Evolutionary conservation across 2,329 filamentous ascomycete species (phyloP).

Genomic region (Calonectria henricotiae): DNA sequence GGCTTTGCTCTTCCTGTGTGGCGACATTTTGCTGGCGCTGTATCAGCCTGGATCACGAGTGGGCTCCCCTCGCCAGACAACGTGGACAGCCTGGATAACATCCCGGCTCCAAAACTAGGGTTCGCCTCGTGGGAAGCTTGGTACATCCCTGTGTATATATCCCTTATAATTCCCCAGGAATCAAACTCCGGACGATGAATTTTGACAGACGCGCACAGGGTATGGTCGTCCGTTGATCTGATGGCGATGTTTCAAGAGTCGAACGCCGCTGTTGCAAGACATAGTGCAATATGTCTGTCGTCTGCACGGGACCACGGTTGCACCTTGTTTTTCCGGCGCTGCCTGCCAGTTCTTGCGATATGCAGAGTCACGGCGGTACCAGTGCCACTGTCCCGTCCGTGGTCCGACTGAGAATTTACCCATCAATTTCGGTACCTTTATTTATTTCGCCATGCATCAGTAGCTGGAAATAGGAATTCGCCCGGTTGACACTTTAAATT

Average conservation of each 20-base stretch:
- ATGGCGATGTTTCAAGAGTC: slow-evolving; percentile 16
- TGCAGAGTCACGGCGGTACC: background rate
- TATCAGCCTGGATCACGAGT: slow-evolving; percentile 16
- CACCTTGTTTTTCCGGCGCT: background rate
- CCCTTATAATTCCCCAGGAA: slow-evolving; percentile 14
- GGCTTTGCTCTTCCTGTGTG: background rate
- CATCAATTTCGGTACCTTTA: slow-evolving; percentile 19
- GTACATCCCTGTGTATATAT: slow-evolving; percentile 27
- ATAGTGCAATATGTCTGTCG: slow-evolving; percentile 14
- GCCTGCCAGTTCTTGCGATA: background rate
- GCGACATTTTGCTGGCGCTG: background rate
- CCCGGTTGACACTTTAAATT: slow-evolving; percentile 21
- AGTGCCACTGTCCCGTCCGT: background rate
- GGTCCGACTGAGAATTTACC: slow-evolving; percentile 11
- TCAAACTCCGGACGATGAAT: slow-evolving; percentile 14
- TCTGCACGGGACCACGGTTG: slow-evolving; percentile 10
- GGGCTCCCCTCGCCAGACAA: slow-evolving; percentile 25
- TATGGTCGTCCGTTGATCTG: slow-evolving; percentile 2
- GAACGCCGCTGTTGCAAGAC: slow-evolving; percentile 24
- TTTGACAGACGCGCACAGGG: slow-evolving; percentile 18
- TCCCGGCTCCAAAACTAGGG: slow-evolving; percentile 25
- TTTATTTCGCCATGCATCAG: slow-evolving; percentile 12
- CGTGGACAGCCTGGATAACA: slow-evolving; percentile 29
- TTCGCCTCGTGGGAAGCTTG: slow-evolving; percentile 34
- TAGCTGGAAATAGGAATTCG: slow-evolving; percentile 4